Percentiles rank a stretch among this genome's conserved stretches.
phyloP scores from a whole-genome alignment of 176 grass and related monocot genomes.

The Alloteropsis semialata region DNA sequence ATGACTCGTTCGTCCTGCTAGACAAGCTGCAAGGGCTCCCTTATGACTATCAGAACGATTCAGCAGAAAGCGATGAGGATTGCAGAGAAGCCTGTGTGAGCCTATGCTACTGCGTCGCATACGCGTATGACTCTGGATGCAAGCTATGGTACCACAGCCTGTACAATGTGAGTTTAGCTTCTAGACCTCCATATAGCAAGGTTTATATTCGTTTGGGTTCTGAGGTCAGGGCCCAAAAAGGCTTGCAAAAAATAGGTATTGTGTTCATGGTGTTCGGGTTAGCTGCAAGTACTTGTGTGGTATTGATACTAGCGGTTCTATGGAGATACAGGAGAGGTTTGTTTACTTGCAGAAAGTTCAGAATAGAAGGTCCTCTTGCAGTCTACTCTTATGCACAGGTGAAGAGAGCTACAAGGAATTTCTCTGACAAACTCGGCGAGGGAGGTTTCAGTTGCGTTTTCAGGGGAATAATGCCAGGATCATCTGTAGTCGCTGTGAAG shows the following conservation, averaged over 20 bases:
- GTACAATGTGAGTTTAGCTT: neutral
- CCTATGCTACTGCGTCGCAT: neutral
- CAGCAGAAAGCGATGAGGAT: neutral
- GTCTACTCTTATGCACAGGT: neutral
- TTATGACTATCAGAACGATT: neutral
- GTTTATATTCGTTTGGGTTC: neutral
- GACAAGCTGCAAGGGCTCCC: neutral
- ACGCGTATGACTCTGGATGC: neutral
- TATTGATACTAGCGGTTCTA: neutral
- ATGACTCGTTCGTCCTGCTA: neutral
- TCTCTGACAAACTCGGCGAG: constrained; percentile 1
- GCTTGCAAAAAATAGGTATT: neutral
- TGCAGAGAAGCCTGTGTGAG: neutral
- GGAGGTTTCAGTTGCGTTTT: neutral
- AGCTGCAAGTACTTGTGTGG: neutral
- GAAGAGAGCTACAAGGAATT: neutral
- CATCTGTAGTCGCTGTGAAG: neutral
- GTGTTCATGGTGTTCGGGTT: neutral
- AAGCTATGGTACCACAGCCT: neutral
- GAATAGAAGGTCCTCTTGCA: neutral
- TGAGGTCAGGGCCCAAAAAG: neutral
- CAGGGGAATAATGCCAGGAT: neutral
- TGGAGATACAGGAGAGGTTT: neutral
- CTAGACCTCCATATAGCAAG: neutral
- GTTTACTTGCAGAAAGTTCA: neutral